Conservation (phyloP, 1,139 yeast species). For the Nakaseomyces delphensis region DNA sequence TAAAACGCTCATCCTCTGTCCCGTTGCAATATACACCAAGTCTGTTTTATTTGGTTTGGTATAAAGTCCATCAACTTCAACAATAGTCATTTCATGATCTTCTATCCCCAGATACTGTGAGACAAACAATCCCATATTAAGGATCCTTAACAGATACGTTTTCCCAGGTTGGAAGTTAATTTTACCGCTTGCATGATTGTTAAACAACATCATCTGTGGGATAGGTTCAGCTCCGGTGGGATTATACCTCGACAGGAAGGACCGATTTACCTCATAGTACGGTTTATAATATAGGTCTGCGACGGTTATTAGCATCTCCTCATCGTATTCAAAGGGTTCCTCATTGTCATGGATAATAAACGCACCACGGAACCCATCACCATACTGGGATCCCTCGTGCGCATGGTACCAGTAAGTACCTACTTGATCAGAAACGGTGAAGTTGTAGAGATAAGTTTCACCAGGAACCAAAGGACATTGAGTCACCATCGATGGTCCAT, state of each 20-base stretch:
- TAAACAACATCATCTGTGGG: constrained; percentile 57
- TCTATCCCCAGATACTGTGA: constrained; percentile 62
- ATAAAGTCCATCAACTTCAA: constrained; percentile 66
- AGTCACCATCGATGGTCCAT: constrained; percentile 69
- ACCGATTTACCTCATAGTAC: constrained; percentile 37
- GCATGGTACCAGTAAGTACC: constrained; percentile 82
- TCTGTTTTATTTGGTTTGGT: constrained; percentile 52
- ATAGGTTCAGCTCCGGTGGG: constrained; percentile 83
- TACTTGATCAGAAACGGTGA: constrained; percentile 53
- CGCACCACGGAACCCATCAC: constrained; percentile 72
- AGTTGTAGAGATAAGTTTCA: constrained; percentile 51
- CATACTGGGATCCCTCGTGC: constrained; percentile 68
- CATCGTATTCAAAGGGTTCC: constrained; percentile 50
- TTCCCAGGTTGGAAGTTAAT: constrained; percentile 51
- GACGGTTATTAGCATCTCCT: constrained; percentile 48
- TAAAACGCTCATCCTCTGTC: constrained; percentile 61
- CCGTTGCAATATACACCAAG: constrained; percentile 55
- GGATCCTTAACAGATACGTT: constrained; percentile 54
- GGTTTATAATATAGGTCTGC: constrained; percentile 57
- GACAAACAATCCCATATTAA: constrained; percentile 62
- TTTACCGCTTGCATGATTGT: constrained; percentile 52
- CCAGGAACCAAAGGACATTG: constrained; percentile 74
- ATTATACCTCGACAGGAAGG: constrained; percentile 53
- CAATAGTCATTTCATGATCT: constrained; percentile 57
- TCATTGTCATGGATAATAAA: constrained; percentile 53